These are phyloP conservation scores for Letharia columbiana DNA, from an alignment of 495 filamentous ascomycete species.

Conservation along the genomic window DNA sequence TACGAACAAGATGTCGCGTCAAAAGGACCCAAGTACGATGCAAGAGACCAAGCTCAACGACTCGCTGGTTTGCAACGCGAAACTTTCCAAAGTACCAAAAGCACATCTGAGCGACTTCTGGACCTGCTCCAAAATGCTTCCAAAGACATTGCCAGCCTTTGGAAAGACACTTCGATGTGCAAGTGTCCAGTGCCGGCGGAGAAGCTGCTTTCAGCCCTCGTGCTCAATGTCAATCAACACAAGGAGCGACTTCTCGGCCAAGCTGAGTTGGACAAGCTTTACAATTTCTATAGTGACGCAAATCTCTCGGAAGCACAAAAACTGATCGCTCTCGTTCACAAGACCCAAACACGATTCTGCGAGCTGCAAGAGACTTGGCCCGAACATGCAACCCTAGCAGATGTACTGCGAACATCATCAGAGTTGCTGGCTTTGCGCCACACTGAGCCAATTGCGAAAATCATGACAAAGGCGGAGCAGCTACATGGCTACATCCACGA, in stretches of 20 bases:
- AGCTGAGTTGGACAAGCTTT: conserved; percentile 35
- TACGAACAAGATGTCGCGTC: conserved; percentile 30
- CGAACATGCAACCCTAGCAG: conserved; percentile 63
- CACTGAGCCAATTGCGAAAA: conserved; percentile 76
- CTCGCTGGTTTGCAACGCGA: conserved; percentile 47
- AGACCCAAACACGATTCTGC: conserved; percentile 58
- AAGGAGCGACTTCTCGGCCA: conserved; percentile 44
- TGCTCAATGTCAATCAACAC: conserved; percentile 54
- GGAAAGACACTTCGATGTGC: conserved; percentile 15
- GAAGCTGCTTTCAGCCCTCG: conserved; percentile 52
- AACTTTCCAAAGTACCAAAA: conserved; percentile 35
- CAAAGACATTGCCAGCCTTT: conserved; percentile 13
- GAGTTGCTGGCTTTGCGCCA: conserved; percentile 66
- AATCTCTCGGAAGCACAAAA: conserved; percentile 67
- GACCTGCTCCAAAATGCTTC: conserved; percentile 16
- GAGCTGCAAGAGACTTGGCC: conserved; percentile 63
- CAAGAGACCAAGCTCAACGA: conserved; percentile 39
- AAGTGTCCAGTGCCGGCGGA: conserved; percentile 37
- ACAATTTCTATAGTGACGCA: conserved; percentile 83
- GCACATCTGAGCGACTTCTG: conserved; percentile 13
- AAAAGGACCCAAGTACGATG: conserved; percentile 23
- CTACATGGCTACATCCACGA: conserved; percentile 74
- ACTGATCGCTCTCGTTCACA: conserved; percentile 55
- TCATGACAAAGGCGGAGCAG: conserved; percentile 75
- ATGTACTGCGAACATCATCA: conserved; percentile 65